These are phyloP conservation scores for Sicyos baderoa DNA, from an alignment of 306 rosid species.

Conservation along the genomic window DNA sequence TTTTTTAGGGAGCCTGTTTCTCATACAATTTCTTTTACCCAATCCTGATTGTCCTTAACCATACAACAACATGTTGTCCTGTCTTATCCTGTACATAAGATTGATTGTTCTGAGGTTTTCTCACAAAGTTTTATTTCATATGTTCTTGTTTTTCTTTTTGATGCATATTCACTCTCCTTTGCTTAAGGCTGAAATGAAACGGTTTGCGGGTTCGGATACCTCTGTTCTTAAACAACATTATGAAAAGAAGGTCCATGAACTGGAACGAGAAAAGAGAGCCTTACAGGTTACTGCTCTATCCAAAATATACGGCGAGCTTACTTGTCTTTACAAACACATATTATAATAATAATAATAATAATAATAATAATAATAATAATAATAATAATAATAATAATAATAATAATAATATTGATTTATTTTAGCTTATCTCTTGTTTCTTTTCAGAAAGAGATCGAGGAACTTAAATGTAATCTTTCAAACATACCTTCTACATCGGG, in stretches of 20 bases:
- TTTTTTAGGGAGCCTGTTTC: too few species aligned
- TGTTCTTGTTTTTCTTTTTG: not conserved
- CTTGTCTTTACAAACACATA: not conserved
- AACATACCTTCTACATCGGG: slow-evolving; percentile 65
- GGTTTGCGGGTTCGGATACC: slow-evolving; percentile 41
- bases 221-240: slow-evolving; percentile 74
- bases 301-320: not conserved
- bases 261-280: slow-evolving; percentile 75
- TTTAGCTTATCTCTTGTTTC: not conserved
- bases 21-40: too few species aligned
- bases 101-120: not conserved
- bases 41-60: too few species aligned
- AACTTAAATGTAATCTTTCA: slow-evolving; percentile 49
- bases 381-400: too few species aligned
- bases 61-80: too few species aligned
- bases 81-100: too few species aligned
- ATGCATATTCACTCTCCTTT: not conserved
- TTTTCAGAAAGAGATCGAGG: slow-evolving; percentile 75
- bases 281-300: slow-evolving; percentile 52
- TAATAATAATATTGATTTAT: not conserved
- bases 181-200: slow-evolving; percentile 89
- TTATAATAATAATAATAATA: too few species aligned
- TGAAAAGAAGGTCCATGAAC: slow-evolving; percentile 83
- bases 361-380: too few species aligned
- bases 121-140: not conserved